Percentiles rank a stretch among this genome's conserved stretches.
Evolutionary conservation across 768 basidiomycete genomes (phyloP).

Genomic region (Tylopilus rubrobrunneus): DNA sequence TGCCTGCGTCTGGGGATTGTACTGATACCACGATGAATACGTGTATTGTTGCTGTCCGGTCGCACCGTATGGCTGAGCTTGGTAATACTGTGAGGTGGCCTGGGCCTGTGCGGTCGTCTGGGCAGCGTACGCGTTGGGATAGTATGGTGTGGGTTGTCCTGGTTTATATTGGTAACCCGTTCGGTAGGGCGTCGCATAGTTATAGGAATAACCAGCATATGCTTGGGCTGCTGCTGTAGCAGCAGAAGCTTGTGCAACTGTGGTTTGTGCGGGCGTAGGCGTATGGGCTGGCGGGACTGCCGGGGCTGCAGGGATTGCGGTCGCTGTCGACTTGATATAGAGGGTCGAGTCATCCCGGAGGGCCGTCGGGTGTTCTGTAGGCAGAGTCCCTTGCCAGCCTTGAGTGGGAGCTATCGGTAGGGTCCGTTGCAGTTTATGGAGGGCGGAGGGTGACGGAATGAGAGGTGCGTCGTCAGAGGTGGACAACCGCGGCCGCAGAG

Average conservation of each 20-base stretch:
- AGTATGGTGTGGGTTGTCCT: slow-evolving; percentile 32
- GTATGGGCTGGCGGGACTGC: slow-evolving; percentile 33
- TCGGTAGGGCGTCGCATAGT: slow-evolving; percentile 34
- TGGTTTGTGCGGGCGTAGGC: slow-evolving; percentile 29
- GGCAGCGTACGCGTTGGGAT: slow-evolving; percentile 27
- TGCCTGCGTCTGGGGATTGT: slow-evolving; percentile 32
- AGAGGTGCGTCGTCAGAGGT: slow-evolving; percentile 43
- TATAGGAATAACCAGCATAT: slow-evolving; percentile 33
- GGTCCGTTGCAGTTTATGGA: slow-evolving; percentile 71
- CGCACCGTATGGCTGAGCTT: slow-evolving; percentile 33
- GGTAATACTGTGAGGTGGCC: slow-evolving; percentile 32
- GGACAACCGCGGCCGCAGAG: slow-evolving; percentile 63
- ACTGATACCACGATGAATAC: slow-evolving; percentile 44
- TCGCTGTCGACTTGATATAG: slow-evolving; percentile 50
- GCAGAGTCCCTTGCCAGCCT: slow-evolving; percentile 76
- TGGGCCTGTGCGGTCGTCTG: slow-evolving; percentile 26
- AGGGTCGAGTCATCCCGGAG: slow-evolving; percentile 75
- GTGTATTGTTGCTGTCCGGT: slow-evolving; percentile 39
- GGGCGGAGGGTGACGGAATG: slow-evolving; percentile 56
- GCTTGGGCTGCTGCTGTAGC: slow-evolving; percentile 24
- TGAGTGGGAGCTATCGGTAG: slow-evolving; percentile 54
- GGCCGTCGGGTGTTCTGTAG: slow-evolving; percentile 51
- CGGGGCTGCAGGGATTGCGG: slow-evolving; percentile 31
- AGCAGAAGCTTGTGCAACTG: slow-evolving; percentile 22
- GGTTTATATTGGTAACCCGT: slow-evolving; percentile 37